Percentiles rank a stretch among this genome's conserved stretches.
Evolutionary conservation across 176 grass and related monocot genomes (phyloP).

Genomic region (Triticum urartu): DNA sequence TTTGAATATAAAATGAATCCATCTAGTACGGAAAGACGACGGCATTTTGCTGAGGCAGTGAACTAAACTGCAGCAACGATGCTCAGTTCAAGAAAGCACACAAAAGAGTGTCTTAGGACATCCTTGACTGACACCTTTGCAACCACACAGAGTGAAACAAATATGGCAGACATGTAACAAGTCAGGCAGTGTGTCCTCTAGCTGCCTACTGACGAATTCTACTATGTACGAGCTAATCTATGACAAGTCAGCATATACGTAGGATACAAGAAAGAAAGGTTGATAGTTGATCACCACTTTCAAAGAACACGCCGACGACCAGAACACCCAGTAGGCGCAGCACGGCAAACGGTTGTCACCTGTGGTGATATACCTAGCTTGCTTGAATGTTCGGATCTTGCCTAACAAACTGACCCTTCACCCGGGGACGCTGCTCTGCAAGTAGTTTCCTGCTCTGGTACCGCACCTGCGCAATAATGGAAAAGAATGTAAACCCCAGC

Average conservation of each 20-base stretch:
- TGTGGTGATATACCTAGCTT: conserved; percentile 9
- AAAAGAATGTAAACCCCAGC: conserved; percentile 26
- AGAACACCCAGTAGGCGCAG: background rate
- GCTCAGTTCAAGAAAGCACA: background rate
- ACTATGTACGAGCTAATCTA: conserved; percentile 37
- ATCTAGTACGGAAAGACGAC: too few relatives aligned
- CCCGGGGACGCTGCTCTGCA: conserved; percentile 84
- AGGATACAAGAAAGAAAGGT: background rate
- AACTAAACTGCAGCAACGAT: background rate
- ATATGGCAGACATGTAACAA: background rate
- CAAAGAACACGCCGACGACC: background rate
- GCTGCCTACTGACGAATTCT: background rate
- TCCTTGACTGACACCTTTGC: background rate
- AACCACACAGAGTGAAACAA: background rate
- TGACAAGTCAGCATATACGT: conserved; percentile 16
- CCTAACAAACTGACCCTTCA: conserved; percentile 98
- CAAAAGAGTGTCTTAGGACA: background rate
- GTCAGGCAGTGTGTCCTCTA: background rate
- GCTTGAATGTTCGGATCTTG: conserved; percentile 59
- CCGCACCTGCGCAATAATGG: conserved; percentile 53
- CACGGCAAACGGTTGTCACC: background rate
- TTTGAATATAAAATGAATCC: too few relatives aligned
- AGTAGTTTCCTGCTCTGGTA: conserved; percentile 98
- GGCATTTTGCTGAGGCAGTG: background rate
- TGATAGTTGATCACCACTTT: background rate